A percentile compares a stretch with the other conserved stretches of the same genome.
phyloP scores from a whole-genome alignment of 768 basidiomycete genomes.

The Rhodocollybia butyracea region DNA sequence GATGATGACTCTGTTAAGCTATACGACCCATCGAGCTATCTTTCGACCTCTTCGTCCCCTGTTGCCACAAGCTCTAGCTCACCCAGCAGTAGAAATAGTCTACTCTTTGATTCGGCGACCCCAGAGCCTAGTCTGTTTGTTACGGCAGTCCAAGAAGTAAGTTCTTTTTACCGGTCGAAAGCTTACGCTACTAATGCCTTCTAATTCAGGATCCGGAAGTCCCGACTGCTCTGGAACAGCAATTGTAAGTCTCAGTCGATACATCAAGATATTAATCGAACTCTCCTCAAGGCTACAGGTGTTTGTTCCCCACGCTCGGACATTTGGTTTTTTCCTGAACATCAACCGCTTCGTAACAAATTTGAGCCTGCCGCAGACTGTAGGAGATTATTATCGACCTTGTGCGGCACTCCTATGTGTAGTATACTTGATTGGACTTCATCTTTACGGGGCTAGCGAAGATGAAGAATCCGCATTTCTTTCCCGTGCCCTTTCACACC shows the following conservation, averaged over 20 bases:
- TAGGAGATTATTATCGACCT: conserved; percentile 45
- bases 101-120: not conserved
- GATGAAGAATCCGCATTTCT: conserved; percentile 41
- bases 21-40: conserved; percentile 10
- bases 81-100: not conserved
- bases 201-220: not conserved
- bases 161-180: not conserved
- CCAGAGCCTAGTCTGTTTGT: not conserved
- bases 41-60: conserved; percentile 7
- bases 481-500: conserved; percentile 40
- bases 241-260: conserved; percentile 24
- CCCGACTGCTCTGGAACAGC: conserved; percentile 35
- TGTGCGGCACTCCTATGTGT: conserved; percentile 45
- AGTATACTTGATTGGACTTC: conserved; percentile 51
- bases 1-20: conserved; percentile 13
- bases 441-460: conserved; percentile 35
- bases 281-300: conserved; percentile 44
- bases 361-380: conserved; percentile 43
- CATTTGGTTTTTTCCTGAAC: conserved; percentile 68
- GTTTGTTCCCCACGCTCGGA: conserved; percentile 53
- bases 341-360: conserved; percentile 43
- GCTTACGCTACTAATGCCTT: not conserved
- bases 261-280: conserved; percentile 8
- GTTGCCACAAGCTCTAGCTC: not conserved
- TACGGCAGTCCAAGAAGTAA: conserved; percentile 2